Base-by-base conservation (phyloP, 495 filamentous ascomycete genomes). In the Barbatosphaeria neglecta region DNA sequence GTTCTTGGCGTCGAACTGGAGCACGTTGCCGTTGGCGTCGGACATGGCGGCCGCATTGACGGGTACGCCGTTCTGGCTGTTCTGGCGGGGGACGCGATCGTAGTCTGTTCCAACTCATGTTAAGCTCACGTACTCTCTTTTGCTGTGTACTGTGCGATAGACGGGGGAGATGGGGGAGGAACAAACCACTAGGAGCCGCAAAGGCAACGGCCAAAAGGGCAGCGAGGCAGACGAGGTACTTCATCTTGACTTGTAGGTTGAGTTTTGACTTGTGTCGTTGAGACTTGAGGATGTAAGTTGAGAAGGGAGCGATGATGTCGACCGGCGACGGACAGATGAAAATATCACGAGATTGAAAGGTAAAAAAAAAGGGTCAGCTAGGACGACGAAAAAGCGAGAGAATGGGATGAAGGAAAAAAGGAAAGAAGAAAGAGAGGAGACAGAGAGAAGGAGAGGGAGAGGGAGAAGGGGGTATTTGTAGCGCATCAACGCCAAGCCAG, bases 141-240 rank as follows among this genome's bases (percentile, higher is more conserved):
- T 27, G n/a, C n/a, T 1, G 17, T 11, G 10, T 37, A 15, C 22
- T 8, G 15, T 37, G 13, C 19, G 22, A 25, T 19, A 33, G 17
- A 22, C 27, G 4, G 33, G 25, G 18, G 17, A 27, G 9, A 22
- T 16, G 22, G 28, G 31, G 35, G 5, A 23, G 24, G 13, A 27
- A 64, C 67, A 17, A 45, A 71, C 68, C 52, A 43, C 57, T 61
- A 43, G 44, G 41, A 17, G 49, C 48, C 2, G 68, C 72, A 56
- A 68, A 51, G 51, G 66, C 69, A 55, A 69, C 44, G 55, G 70
- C 57, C 57, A 68, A 64, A 47, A 75, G 57, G 43, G 71, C 60
- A 58, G 75, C 48, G 49, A 75, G 43, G 54, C 63, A 49, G 51
- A 69, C 54, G 47, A 65, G 20, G 22, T 10, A 31, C 27, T 31